Base-by-base conservation (phyloP, 2,329 filamentous ascomycete species). In the Furcasterigmium sp. region DNA sequence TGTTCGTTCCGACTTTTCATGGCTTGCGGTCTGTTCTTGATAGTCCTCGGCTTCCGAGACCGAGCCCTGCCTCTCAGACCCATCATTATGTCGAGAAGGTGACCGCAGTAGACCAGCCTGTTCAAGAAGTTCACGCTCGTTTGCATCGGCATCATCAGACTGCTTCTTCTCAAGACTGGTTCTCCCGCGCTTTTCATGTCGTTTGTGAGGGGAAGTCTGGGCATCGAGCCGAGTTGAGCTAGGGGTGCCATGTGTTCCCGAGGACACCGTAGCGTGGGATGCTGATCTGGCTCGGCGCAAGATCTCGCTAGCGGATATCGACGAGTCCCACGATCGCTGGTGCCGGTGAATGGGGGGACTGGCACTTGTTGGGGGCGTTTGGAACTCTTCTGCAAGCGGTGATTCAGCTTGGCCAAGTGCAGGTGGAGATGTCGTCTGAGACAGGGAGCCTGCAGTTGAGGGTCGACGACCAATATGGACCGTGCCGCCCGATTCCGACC, bases 121-220 rank as follows among this genome's bases (percentile, higher is more conserved):
- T 50, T 82, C 76, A 21, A 89, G 65, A 5, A 88, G 67, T 32
- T 81, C 79, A 46, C 80, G 77, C 57, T 90, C 86, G 8, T 75
- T 75, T 4, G 82, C 82, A 55, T 87, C 84, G 20, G 77, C 70
- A 28, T 77, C 76, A 20, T 71, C 58, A 40, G 67, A 55, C 14
- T 64, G 58, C 8, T 67, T 63, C 59, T n/a, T 18, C n/a, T 40
- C 36, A 9, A 21, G 21, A 13, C 13, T 35, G 32, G 32, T 17
- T 17, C 32, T 15, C 32, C 32, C n/a, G 5, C 53, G 13, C 48
- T 51, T 29, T 56, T 48, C 35, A 8, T n/a, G 18, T 17, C 11
- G 8, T 26, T 11, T 11, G 32, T 35, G n/a, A 17, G 32, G 32
- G 9, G 32, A 17, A 15, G n/a, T 18, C 10, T 10, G 15, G 9